Evolutionary conservation across 805 yeast species (phyloP), one percentile per base, ranked within the genome.

Genomic region (Wickerhamomyces rabaulensis): DNA sequence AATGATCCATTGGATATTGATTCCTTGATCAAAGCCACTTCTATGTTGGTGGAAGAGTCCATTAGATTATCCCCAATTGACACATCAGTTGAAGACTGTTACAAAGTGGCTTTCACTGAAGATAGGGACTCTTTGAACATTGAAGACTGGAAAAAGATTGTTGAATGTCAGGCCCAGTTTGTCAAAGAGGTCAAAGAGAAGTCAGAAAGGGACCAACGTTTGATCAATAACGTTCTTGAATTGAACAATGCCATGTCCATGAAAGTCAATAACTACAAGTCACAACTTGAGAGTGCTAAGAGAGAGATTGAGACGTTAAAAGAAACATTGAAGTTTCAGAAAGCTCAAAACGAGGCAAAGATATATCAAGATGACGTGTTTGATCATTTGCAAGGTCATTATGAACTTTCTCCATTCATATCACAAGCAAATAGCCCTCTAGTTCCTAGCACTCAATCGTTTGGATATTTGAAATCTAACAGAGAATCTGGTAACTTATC

Each of bases 201-300:
- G 38, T n/a, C 49, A 15, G 20, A 39, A 3, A 12, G 38, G 22
- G 52, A 49, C 43, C 48, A 43, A 36, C 38, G 19, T 17, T 52
- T 56, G 52, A 54, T 55, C 13, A 43, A 48, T 16, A 50, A 48
- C 17, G 45, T 55, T 10, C 51, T 56, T 44, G 58, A 56, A 31
- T 46, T 56, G 43, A 56, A 55, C 43, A 54, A 52, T 35, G 42
- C 38, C 6, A 43, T 52, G 7, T 44, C 52, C 4, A 17, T 13
- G 20, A 38, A 38, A n/a, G 44, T 41, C 20, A 37, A 37, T 7
- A 17, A 20, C 20, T 39, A 44, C 31, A 36, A 39, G 13, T 21
- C 13, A n/a, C 40, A 43, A n/a, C 16, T 47, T 20, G 39, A 41
- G 15, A 25, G 23, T 17, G n/a, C 16, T 9, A 33, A 17, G 16